Evolutionary conservation across 164 flowering plant species (phyloP).

Genomic region (Platanus orientalis): DNA sequence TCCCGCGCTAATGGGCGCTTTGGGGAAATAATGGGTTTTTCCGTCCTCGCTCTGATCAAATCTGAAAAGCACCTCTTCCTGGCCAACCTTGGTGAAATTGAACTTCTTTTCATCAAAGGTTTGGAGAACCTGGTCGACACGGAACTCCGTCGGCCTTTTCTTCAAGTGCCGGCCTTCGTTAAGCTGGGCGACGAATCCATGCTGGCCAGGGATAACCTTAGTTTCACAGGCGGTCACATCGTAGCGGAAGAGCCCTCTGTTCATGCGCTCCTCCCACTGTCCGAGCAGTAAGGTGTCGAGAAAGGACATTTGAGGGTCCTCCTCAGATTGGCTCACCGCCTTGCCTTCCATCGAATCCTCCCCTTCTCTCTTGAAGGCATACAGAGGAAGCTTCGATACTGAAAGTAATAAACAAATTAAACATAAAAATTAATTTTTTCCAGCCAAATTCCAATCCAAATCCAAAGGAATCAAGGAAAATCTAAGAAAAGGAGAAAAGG

Average conservation of each 20-base stretch:
- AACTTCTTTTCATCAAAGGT: constrained; percentile 77
- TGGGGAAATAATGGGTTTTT: constrained; percentile 32
- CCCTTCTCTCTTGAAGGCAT: constrained; percentile 30
- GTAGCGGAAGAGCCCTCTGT: constrained; percentile 69
- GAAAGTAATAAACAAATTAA: constrained; percentile 7
- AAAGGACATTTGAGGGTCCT: constrained; percentile 21
- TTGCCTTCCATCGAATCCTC: constrained; percentile 9
- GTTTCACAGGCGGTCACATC: constrained; percentile 78
- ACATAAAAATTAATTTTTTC: neutral
- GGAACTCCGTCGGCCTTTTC: constrained; percentile 84
- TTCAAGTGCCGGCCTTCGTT: constrained; percentile 85
- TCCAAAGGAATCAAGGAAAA: neutral
- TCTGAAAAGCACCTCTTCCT: constrained; percentile 76
- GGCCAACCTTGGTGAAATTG: constrained; percentile 90
- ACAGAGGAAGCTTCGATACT: constrained; percentile 49
- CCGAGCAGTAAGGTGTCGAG: constrained; percentile 38
- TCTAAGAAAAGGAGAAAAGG: neutral
- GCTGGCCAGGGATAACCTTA: constrained; percentile 65
- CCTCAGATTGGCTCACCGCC: neutral
- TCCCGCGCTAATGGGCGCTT: constrained; percentile 25
- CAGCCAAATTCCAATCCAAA: neutral
- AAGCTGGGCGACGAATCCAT: constrained; percentile 80
- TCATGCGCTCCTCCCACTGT: constrained; percentile 79
- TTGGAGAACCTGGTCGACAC: constrained; percentile 75
- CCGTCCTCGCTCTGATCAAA: constrained; percentile 48